Evolutionary conservation across 2,329 filamentous ascomycete species (phyloP), one percentile per base, ranked within the genome.

Genomic region (Penicillium sp.): DNA sequence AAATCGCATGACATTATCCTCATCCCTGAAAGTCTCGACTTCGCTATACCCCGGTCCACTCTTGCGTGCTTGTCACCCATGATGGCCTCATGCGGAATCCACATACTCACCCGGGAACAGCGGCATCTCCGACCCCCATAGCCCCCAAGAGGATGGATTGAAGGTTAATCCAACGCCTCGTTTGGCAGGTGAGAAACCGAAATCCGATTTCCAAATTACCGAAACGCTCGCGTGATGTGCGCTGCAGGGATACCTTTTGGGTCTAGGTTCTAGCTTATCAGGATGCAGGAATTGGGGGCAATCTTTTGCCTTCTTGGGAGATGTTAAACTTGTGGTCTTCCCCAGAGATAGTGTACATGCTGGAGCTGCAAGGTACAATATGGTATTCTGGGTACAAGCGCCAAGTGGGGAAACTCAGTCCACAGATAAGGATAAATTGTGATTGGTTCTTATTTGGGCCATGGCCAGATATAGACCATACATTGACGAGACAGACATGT

Each of bases 61-160:
- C 56, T 60, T 54, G 50, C 58, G 58, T 60, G 58, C 58, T 60
- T 37, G 37, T 54, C 47, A 46, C 42, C 58, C 35, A 45, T 29
- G 52, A 60, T 60, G 58, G 47, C 42, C 52, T 58, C 55, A 58
- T 60, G 3, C 50, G 14, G 47, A 57, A 27, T 33, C 58, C 58
- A 60, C 58, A 42, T 52, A 44, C 39, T 45, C 21, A 27, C 11
- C 5, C 26, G 14, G 26, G 37, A 16, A 51, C 22, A 24, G 11
- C 49, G 16, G 22, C 16, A 19, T 14, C 24, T 45, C 42, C 42
- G 24, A 31, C 4, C 35, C 33, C 9, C 16, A n/a, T 44, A 19
- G 50, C 27, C 50, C 42, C 50, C 10, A 46, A 19, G n/a, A 52
- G 39, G 13, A 45, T 46, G 13, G 26, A 21, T n/a, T 35, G 14